Evolutionary conservation across 225 moss, liverwort and hornwort genomes (phyloP).

Genomic region (Polytrichum commune): DNA sequence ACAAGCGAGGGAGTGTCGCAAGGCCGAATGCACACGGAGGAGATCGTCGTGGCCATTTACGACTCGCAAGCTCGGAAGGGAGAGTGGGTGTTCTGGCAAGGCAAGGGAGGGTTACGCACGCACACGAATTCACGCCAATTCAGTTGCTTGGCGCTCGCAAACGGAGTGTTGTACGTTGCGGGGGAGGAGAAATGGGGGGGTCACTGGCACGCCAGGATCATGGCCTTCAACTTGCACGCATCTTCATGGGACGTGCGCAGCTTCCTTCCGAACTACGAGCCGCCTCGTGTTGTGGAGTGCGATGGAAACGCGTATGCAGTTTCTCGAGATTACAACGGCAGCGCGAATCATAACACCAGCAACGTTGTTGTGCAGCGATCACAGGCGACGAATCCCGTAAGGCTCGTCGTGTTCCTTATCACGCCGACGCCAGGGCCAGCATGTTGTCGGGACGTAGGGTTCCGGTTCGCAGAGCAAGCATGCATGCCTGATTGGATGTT

Average conservation of each 20-base stretch:
- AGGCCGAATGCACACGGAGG: background rate
- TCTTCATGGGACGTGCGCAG: background rate
- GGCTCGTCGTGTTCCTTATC: background rate
- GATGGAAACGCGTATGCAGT: background rate
- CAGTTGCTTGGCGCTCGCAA: background rate
- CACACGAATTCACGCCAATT: background rate
- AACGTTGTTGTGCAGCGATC: background rate
- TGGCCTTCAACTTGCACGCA: background rate
- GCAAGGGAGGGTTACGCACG: background rate
- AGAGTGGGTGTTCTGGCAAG: conserved; percentile 2
- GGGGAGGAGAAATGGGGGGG: conserved; percentile 8
- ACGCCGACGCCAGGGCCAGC: background rate
- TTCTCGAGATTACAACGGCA: background rate
- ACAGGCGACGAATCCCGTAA: background rate
- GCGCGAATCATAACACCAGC: background rate
- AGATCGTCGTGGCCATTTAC: background rate
- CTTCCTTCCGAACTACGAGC: background rate
- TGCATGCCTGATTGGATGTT: conserved; percentile 1
- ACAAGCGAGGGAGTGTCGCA: background rate
- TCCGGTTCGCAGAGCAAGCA: background rate
- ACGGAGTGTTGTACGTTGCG: background rate
- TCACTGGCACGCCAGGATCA: background rate
- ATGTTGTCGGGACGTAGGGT: background rate
- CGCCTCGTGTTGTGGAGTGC: conserved; percentile 1
- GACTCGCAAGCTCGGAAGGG: background rate